phyloP scores from a whole-genome alignment of 2,329 filamentous ascomycete species.

The Ophiostoma triangulosporum region DNA sequence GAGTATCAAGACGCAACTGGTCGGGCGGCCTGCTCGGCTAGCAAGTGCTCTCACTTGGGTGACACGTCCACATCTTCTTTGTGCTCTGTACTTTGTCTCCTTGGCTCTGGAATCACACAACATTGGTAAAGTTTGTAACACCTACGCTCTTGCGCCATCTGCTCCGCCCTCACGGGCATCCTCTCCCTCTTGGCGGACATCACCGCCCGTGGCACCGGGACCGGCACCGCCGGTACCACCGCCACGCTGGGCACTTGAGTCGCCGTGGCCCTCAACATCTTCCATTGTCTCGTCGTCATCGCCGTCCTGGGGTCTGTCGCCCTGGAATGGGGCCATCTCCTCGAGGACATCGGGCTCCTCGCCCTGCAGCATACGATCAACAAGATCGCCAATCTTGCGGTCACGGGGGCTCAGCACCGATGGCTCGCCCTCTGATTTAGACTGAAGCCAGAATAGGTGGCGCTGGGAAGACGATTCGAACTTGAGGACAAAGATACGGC shows the following conservation, averaged over 20 bases:
- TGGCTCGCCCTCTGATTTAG: constrained; percentile 65
- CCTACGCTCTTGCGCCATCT: constrained; percentile 99
- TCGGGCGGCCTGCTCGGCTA: too few species aligned
- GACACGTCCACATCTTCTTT: not conserved
- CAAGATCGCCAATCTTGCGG: constrained; percentile 74
- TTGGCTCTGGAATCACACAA: not conserved
- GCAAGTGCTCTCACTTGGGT: not conserved
- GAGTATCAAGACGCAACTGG: too few species aligned
- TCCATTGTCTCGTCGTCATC: constrained; percentile 62
- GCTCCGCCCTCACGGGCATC: constrained; percentile 82
- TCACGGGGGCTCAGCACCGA: constrained; percentile 77
- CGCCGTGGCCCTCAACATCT: constrained; percentile 52
- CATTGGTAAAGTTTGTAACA: constrained; percentile 27
- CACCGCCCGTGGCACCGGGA: constrained; percentile 75
- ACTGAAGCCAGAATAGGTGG: constrained; percentile 94
- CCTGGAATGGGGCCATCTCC: constrained; percentile 48
- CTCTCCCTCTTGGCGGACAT: constrained; percentile 81
- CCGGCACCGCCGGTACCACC: constrained; percentile 67
- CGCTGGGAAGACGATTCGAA: constrained; percentile 86
- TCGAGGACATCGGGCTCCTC: constrained; percentile 70
- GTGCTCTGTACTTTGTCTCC: not conserved
- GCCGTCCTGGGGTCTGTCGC: constrained; percentile 23
- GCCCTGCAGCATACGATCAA: constrained; percentile 72
- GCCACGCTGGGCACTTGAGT: constrained; percentile 31
- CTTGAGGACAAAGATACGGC: constrained; percentile 84